phyloP scores from a whole-genome alignment of 2,329 filamentous ascomycete genomes.

The Fusarium nelsonii region DNA sequence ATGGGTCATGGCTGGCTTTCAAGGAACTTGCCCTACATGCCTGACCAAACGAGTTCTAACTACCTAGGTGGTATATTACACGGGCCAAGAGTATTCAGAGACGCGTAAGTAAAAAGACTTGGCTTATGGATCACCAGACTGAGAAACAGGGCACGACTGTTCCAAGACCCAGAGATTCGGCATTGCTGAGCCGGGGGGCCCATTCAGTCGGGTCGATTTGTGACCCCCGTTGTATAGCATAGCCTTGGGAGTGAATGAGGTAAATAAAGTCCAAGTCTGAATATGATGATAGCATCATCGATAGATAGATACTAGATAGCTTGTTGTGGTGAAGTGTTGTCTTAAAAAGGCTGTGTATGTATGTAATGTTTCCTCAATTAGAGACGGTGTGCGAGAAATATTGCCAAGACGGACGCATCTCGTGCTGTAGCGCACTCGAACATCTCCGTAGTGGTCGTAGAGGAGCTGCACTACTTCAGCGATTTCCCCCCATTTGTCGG shows the following conservation, averaged over 20 bases:
- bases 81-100: slow-evolving; percentile 24
- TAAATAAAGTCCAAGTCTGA: neutral
- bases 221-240: slow-evolving; percentile 26
- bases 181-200: slow-evolving; percentile 21
- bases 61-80: slow-evolving; percentile 25
- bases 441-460: slow-evolving; percentile 40
- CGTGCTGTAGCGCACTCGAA: slow-evolving; percentile 34
- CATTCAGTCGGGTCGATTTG: slow-evolving; percentile 30
- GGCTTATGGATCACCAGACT: slow-evolving; percentile 11
- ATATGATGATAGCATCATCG: neutral
- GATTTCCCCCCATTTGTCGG: slow-evolving; percentile 30
- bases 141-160: slow-evolving; percentile 7
- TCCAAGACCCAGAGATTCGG: slow-evolving; percentile 18
- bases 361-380: slow-evolving; percentile 26
- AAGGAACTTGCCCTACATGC: neutral
- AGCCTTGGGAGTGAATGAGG: slow-evolving; percentile 6
- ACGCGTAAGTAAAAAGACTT: slow-evolving; percentile 22
- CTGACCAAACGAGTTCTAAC: neutral
- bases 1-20: neutral
- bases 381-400: slow-evolving; percentile 23
- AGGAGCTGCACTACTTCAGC: slow-evolving; percentile 15
- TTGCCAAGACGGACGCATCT: slow-evolving; percentile 33
- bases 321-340: neutral
- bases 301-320: neutral
- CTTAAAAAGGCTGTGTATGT: slow-evolving; percentile 24